phyloP scores from a whole-genome alignment of 441 rosid genomes.

The Brassica hybrid region DNA sequence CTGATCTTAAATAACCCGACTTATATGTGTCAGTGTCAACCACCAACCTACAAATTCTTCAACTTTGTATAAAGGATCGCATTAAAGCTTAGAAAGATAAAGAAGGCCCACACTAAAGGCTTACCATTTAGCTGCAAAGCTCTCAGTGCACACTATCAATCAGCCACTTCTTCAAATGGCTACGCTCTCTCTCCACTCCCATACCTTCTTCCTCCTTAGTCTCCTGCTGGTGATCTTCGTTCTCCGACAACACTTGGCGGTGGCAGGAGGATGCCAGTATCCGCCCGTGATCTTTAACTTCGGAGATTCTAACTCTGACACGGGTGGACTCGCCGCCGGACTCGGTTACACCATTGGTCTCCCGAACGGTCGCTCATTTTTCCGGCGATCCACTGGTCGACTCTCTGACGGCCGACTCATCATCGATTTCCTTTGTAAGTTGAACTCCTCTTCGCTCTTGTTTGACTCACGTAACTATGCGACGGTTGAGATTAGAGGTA shows the following conservation, averaged over 20 bases:
- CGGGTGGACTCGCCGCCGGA: conserved; percentile 81
- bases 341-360: conserved; percentile 67
- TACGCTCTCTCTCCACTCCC: conserved; percentile 21
- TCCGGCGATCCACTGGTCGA: conserved; percentile 71
- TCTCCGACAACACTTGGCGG: conserved; percentile 16
- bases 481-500: conserved; percentile 27
- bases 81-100: neutral
- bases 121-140: conserved; percentile 16
- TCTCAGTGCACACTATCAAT: conserved; percentile 11
- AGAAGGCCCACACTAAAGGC: conserved; percentile 20
- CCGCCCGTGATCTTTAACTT: conserved; percentile 79
- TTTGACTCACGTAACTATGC: neutral
- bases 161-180: conserved; percentile 29
- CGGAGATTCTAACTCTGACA: conserved; percentile 90
- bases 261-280: conserved; percentile 46
- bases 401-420: conserved; percentile 83
- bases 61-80: neutral
- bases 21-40: conserved; percentile 24
- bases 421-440: conserved; percentile 84
- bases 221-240: conserved; percentile 5
- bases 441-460: neutral
- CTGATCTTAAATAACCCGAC: conserved; percentile 2
- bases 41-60: conserved; percentile 16
- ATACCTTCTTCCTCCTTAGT: conserved; percentile 8
- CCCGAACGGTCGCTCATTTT: conserved; percentile 76